Base-by-base conservation (phyloP, 1,139 yeast genomes). In the Zygoascus sp. region DNA sequence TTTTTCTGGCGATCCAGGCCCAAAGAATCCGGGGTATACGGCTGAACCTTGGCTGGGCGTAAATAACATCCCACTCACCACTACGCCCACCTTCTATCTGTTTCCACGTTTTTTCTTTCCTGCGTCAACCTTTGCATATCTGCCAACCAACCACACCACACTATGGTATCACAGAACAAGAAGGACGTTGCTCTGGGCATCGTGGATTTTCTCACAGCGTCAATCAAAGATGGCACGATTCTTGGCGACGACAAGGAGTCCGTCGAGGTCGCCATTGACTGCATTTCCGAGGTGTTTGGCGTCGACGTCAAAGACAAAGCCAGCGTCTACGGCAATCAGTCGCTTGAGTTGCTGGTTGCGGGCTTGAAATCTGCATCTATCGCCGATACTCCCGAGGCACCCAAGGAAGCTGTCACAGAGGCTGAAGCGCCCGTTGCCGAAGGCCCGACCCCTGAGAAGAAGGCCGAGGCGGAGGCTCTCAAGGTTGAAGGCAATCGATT, bases 201-300 rank as follows among this genome's bases (percentile, higher is more conserved):
- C 53, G 80, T 89, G 45, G 79, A 80, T 54, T 90, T 83, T 64
- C 76, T 92, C 58, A 76, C 78, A 58, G 62, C 71, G 20, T 72
- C 88, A 7, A 78, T 85, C 28, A 63, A 75, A 40, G 74, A 77
- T 54, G 86, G 87, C 47, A 75, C 78, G 5, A 27, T 39, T 45
- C 70, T 83, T 35, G 85, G 82, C 55, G 97, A 90, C 57, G 87
- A 82, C 61, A 76, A 76, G 50, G 98, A 92, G 58, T 87, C 97
- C n/a, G 75, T 92, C 61, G 97, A 90, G 56, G 95, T 92, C 45
- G 97, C 97, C 55, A 78, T 89, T 59, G 96, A 87, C 62, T 88
- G 97, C 71, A 79, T 92, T 50, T 79, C 88, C 27, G 97, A 90
- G 60, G 90, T 95, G 5, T 92, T 84, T 65, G 83, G 75, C 49